Evolutionary conservation across 2,329 filamentous ascomycete species (phyloP), one percentile per base, ranked within the genome.

Genomic region (Microsporum audouinii): DNA sequence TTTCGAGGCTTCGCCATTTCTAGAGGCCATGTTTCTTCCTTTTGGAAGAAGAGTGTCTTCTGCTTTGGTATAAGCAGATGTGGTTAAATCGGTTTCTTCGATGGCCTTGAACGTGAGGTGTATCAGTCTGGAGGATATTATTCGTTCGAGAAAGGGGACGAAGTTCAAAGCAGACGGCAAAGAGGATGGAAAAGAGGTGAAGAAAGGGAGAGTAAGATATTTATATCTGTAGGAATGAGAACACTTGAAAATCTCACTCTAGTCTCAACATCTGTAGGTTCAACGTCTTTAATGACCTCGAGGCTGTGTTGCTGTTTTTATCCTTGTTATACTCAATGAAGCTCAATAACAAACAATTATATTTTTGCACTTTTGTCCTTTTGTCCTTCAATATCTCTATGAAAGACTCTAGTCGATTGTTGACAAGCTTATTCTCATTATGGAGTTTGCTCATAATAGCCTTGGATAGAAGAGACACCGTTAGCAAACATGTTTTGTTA

Each of bases 1-100:
- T 17, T 36, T n/a, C 41, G 56, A n/a, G 38, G 38, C 33, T 36
- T 14, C 36, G 57, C 14, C 29, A 17, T 38, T 45, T 36, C 17
- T 49, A 7, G 39, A 27, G 57, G 39, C 57, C 57, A 59, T 59
- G 33, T 47, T 27, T 5, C 41, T 49, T 57, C 36, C 55, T 43
- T 39, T 36, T 23, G n/a, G 17, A 23, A 36, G 51, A 17, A 55
- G 51, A 38, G 4, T 34, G 1, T 27, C 31, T 34, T 8, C 27
- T 47, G 43, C 43, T 4, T 47, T 23, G 23, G 17, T 14, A 31
- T 8, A 55, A 23, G 51, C 31, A 55, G 31, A 34, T 34, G 33
- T 34, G 17, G 51, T 36, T 55, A 34, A 55, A 36, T 36, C 51
- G 33, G 51, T 31, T 12, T 51, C 31, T 55, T 12, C 17, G 51